A percentile compares a stretch with the other conserved stretches of the same genome.
Conservation (phyloP, 2,329 filamentous ascomycete genomes). For the Ophiobolus disseminans region DNA sequence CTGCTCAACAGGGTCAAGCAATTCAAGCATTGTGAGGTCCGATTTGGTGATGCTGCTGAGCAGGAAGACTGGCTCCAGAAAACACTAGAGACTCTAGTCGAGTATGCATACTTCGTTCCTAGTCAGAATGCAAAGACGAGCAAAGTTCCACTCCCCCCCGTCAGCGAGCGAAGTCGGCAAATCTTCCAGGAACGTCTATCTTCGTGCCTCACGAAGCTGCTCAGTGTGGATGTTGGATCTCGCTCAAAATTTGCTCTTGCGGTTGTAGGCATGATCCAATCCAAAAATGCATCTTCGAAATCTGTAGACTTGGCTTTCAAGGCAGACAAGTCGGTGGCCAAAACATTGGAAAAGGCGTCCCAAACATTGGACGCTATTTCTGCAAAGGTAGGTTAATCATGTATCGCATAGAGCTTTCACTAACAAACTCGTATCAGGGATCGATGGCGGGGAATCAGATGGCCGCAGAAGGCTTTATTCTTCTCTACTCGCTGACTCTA, state of each 20-base stretch:
- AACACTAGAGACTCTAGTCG: constrained; percentile 55
- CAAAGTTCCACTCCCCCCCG: constrained; percentile 51
- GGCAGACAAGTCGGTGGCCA: constrained; percentile 54
- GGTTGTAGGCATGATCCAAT: constrained; percentile 38
- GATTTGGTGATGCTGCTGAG: constrained; percentile 34
- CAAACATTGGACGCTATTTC: constrained; percentile 39
- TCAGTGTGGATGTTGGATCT: constrained; percentile 38
- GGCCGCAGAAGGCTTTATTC: constrained; percentile 69
- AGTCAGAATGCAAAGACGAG: constrained; percentile 39
- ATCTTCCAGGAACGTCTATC: constrained; percentile 63
- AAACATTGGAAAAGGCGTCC: constrained; percentile 45
- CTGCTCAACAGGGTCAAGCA: constrained; percentile 59
- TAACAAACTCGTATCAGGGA: constrained; percentile 25
- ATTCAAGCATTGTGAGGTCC: constrained; percentile 41
- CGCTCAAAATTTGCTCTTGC: constrained; percentile 37
- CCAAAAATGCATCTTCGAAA: constrained; percentile 38
- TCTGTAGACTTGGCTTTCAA: constrained; percentile 55
- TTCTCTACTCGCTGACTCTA: constrained; percentile 84
- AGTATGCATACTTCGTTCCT: constrained; percentile 59
- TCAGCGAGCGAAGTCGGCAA: constrained; percentile 57
- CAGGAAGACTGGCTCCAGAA: constrained; percentile 54
- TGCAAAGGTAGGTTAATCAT: constrained; percentile 24
- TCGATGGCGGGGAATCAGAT: constrained; percentile 38
- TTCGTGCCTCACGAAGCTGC: constrained; percentile 61
- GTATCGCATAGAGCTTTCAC: background rate